Base-by-base conservation (phyloP, 139 green algal species). In the Chlorella sorokiniana region DNA sequence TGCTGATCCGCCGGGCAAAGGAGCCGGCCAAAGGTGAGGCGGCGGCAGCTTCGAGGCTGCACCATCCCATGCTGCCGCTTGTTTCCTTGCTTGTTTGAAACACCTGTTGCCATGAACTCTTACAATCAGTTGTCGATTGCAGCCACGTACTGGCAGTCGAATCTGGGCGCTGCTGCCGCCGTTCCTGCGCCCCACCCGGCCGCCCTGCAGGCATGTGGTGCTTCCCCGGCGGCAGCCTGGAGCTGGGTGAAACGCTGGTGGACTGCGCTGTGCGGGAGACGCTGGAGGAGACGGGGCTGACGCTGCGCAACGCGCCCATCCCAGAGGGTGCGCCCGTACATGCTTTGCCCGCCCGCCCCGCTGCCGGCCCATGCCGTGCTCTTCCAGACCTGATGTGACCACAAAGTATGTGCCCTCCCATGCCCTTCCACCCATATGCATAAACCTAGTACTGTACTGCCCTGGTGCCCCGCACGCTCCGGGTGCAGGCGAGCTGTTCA, bases 1-100 rank as follows among this genome's bases (percentile, higher is more conserved):
- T 94, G 78, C 83, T 94, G 0, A 88, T 93, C 8, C 81, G 83
- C 1, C 74, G 90, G 16, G 89, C 80, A 71, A 94, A 94, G 54
- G 83, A 86, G 63, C 90, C 90, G 7, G 81, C 79, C 75, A 92
- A 90, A 38, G 87, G 86, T 69, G 51, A 73, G 59, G 87, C 75
- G 84, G 81, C 1, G 79, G 88, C 18, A 81, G 87, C 31, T 86
- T 67, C n/a, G 51, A 84, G 8, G 81, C 84, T 38, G 62, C 85
- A 3, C 74, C 78, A 85, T 70, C 33, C 75, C 5, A 16, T 67
- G 62, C 31, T 40, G 41, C n/a, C 38, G 42, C 44, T 11, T 14
- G 11, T 14, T 22, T 37, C 8, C 9, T 22, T 18, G 52, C 52
- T 23, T 23, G 52, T 23, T n/a, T n/a, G n/a, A n/a, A n/a, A n/a